Conservation (phyloP, 2,329 filamentous ascomycete species). For the Xylariaceae sp. region DNA sequence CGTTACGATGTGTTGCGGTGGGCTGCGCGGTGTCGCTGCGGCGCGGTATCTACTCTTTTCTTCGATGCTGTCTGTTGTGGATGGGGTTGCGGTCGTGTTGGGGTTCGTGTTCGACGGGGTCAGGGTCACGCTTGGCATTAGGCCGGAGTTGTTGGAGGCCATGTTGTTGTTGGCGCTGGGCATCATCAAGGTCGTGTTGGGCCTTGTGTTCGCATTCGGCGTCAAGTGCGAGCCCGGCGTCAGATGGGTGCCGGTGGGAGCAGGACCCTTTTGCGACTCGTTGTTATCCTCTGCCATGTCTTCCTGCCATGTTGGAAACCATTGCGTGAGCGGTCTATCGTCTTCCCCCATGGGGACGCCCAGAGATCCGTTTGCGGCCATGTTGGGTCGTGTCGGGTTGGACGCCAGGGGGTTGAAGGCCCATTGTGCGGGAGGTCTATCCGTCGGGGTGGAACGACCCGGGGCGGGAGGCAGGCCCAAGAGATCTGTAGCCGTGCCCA, state of each 20-base stretch:
- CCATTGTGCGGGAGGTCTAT: slow-evolving; percentile 18
- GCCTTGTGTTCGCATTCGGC: not conserved
- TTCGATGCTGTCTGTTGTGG: not conserved
- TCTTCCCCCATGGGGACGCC: not conserved
- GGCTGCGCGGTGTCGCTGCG: not conserved
- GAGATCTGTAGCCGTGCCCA: slow-evolving; percentile 16
- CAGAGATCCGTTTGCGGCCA: not conserved
- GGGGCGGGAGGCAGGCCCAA: slow-evolving; percentile 5
- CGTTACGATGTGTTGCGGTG: slow-evolving; percentile 1
- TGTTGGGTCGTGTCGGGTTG: slow-evolving; percentile 12
- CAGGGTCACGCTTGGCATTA: not conserved
- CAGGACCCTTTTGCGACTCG: not conserved
- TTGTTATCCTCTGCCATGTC: slow-evolving; percentile 4
- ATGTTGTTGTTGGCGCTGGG: no score
- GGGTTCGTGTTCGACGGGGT: not conserved
- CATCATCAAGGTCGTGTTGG: not conserved
- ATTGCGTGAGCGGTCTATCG: slow-evolving; percentile 19
- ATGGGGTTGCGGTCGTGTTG: not conserved
- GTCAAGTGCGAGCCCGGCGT: not conserved
- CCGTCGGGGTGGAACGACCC: slow-evolving; percentile 13
- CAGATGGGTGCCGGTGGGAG: not conserved
- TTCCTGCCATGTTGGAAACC: slow-evolving; percentile 13
- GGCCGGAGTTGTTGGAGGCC: no score
- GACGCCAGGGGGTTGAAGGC: slow-evolving; percentile 16
- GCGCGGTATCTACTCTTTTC: slow-evolving; percentile 1